Percentiles rank a stretch among this genome's conserved stretches.
These are phyloP conservation scores for Beauveria sp. DNA, from an alignment of 2,329 filamentous ascomycete genomes.

Conservation along the genomic window DNA sequence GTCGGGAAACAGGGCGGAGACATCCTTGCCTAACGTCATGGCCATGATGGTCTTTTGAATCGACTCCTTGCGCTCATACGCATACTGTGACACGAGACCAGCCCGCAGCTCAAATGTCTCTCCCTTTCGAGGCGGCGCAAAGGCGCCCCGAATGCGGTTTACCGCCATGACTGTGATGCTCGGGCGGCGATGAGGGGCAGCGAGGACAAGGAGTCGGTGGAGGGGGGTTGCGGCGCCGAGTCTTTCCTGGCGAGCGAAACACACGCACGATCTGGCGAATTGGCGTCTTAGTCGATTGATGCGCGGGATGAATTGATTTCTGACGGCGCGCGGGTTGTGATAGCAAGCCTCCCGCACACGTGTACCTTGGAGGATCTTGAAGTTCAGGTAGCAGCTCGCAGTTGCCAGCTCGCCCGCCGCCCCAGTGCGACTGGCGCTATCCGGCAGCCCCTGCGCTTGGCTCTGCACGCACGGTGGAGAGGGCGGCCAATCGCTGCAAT, in stretches of 20 bases:
- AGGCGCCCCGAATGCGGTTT: slow-evolving; percentile 90
- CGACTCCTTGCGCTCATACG: slow-evolving; percentile 96
- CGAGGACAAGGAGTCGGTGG: slow-evolving; percentile 9
- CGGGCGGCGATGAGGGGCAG: slow-evolving; percentile 20
- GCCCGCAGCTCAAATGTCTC: slow-evolving; percentile 97
- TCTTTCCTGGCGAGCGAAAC: neutral
- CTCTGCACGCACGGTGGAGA: slow-evolving; percentile 1
- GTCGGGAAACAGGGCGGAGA: slow-evolving; percentile 93
- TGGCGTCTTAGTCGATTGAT: neutral
- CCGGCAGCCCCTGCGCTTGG: slow-evolving; percentile 1
- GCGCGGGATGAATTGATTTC: neutral
- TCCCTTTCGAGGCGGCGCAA: slow-evolving; percentile 87
- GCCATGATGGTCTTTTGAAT: slow-evolving; percentile 99
- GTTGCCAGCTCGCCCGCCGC: neutral
- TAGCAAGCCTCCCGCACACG: slow-evolving; percentile 8
- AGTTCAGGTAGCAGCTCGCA: slow-evolving; percentile 1
- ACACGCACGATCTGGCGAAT: neutral
- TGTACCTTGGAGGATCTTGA: slow-evolving; percentile 8
- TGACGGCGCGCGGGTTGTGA: neutral
- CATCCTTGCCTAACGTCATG: slow-evolving; percentile 98
- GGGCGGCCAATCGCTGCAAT: neutral
- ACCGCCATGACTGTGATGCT: slow-evolving; percentile 64
- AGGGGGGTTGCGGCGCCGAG: neutral
- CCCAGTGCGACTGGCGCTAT: slow-evolving; percentile 8
- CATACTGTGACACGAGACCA: slow-evolving; percentile 96